Percentiles rank a stretch among this genome's conserved stretches.
Conservation (phyloP, 768 basidiomycete species). For the Hypholoma sublateritium region DNA sequence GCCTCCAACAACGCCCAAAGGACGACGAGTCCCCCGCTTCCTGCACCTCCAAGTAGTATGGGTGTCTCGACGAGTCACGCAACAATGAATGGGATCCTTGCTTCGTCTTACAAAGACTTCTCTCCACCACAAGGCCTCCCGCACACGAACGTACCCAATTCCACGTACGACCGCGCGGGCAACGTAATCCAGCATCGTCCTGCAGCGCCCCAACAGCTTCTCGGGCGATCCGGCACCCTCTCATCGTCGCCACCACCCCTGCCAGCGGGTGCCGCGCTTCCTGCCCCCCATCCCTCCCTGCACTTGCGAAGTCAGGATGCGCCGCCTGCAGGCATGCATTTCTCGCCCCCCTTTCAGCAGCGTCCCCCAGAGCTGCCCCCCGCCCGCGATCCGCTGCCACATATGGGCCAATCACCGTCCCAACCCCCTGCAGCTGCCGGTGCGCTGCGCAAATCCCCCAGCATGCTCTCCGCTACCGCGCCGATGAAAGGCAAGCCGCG, state of each 20-base stretch:
- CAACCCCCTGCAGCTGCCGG: slow-evolving; percentile 16
- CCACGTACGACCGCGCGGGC: slow-evolving; percentile 8
- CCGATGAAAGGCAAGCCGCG: slow-evolving; percentile 49
- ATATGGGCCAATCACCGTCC: slow-evolving; percentile 5
- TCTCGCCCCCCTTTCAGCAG: not conserved
- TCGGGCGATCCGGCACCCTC: not conserved
- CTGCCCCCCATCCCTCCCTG: slow-evolving; percentile 4
- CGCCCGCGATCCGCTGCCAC: slow-evolving; percentile 1
- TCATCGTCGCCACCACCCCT: slow-evolving; percentile 4
- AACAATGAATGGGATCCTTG: slow-evolving; percentile 9
- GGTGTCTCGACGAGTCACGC: slow-evolving; percentile 16
- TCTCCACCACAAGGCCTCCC: slow-evolving; percentile 13
- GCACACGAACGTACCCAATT: slow-evolving; percentile 5
- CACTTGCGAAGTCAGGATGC: not conserved
- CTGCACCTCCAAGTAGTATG: slow-evolving; percentile 14
- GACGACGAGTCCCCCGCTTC: not conserved
- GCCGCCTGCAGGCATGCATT: not conserved
- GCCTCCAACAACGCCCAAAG: slow-evolving; percentile 9
- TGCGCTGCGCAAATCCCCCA: slow-evolving; percentile 22
- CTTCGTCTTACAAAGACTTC: slow-evolving; percentile 21
- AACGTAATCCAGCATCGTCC: slow-evolving; percentile 7
- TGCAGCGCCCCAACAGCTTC: not conserved
- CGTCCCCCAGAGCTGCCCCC: not conserved
- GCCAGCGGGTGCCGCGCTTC: slow-evolving; percentile 18
- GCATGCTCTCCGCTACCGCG: slow-evolving; percentile 18